phyloP scores from a whole-genome alignment of 1,284 basidiomycete species.

The Ustilago bromivora region DNA sequence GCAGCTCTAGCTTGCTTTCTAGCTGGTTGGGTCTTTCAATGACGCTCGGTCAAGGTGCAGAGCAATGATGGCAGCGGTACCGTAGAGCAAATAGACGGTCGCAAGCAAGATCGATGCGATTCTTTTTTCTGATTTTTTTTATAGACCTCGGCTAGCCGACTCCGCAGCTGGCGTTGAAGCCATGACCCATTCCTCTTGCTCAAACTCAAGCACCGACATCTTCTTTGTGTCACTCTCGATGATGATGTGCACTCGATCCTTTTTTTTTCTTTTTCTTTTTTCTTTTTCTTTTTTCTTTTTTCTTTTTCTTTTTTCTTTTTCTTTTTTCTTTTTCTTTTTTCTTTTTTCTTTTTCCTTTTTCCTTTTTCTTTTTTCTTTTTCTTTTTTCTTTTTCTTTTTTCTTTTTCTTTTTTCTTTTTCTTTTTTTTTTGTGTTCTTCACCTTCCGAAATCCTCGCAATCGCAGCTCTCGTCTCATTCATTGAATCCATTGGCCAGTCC shows the following conservation, averaged over 20 bases:
- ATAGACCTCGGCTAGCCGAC: conserved; percentile 37
- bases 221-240: not conserved
- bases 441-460: not conserved
- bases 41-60: no score
- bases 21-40: no score
- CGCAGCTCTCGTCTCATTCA: no score
- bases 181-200: not conserved
- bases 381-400: not conserved
- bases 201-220: conserved; percentile 27
- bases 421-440: not conserved
- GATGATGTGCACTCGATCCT: not conserved
- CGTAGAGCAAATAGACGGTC: no score
- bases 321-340: not conserved
- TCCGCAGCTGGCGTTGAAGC: conserved; percentile 29
- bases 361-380: not conserved
- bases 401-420: not conserved
- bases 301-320: not conserved
- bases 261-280: not conserved
- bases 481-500: not conserved
- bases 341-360: not conserved
- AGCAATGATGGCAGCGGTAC: no score
- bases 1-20: no score
- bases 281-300: no score
- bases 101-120: conserved; percentile 17
- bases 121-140: conserved; percentile 37